Conservation (phyloP, 2,329 filamentous ascomycete species). For the Aspergillus sp. region DNA sequence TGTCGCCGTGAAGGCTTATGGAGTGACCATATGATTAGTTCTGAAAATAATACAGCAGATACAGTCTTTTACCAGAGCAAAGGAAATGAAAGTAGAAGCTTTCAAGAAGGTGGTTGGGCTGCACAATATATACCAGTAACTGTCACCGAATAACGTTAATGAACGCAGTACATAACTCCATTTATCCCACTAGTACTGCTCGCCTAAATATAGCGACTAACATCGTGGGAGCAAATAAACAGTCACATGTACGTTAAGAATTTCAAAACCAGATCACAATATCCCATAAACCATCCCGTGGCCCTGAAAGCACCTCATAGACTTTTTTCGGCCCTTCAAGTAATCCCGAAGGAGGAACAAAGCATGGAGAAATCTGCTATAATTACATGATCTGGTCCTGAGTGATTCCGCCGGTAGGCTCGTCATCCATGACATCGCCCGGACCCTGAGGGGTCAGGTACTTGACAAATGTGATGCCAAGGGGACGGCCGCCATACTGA, state of each 20-base stretch:
- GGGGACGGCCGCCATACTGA: constrained; percentile 91
- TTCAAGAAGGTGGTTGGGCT: background rate
- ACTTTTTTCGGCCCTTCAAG: constrained; percentile 13
- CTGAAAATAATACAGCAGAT: background rate
- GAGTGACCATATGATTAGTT: constrained; percentile 21
- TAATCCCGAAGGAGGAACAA: constrained; percentile 4
- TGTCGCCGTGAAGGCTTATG: constrained; percentile 71
- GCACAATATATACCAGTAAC: background rate
- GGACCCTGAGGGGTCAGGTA: constrained; percentile 69
- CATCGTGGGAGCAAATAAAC: background rate
- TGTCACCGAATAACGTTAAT: background rate
- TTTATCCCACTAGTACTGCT: constrained; percentile 14
- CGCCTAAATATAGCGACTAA: constrained; percentile 9
- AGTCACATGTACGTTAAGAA: constrained; percentile 9
- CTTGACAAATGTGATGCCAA: constrained; percentile 91
- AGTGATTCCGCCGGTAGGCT: constrained; percentile 69
- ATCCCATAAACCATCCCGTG: background rate
- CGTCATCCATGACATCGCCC: constrained; percentile 78
- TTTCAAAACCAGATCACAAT: constrained; percentile 4
- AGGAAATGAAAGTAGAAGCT: background rate
- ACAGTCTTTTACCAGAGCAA: background rate
- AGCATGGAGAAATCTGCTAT: constrained; percentile 6
- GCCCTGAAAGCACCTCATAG: constrained; percentile 10
- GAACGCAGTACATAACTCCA: background rate
- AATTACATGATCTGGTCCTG: constrained; percentile 96